These are phyloP conservation scores for Filobasidium floriforme DNA, from an alignment of 768 basidiomycete genomes.

Conservation along the genomic window DNA sequence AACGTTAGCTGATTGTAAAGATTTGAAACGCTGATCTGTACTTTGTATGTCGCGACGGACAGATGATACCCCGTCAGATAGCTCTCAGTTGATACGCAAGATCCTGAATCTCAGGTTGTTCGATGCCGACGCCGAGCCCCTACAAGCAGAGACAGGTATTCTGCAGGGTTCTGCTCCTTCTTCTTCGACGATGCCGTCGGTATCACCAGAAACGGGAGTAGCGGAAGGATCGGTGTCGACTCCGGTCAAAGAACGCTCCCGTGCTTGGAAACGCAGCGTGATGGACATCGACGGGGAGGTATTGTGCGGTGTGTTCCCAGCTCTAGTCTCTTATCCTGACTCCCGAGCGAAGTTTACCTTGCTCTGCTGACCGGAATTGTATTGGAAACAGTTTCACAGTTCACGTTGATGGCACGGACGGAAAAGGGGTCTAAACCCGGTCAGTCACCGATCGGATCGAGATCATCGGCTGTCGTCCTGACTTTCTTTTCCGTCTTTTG, in stretches of 20 bases:
- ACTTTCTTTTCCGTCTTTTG: not conserved
- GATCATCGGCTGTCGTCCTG: too few species aligned
- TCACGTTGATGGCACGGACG: slow-evolving; percentile 80
- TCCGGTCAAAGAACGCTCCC: slow-evolving; percentile 3
- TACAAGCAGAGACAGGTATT: too few species aligned
- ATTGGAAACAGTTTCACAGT: slow-evolving; percentile 76
- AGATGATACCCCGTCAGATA: slow-evolving; percentile 72
- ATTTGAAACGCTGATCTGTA: too few species aligned
- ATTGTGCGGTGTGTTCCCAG: slow-evolving; percentile 57
- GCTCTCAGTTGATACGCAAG: slow-evolving; percentile 67
- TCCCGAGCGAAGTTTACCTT: too few species aligned
- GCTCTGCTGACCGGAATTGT: too few species aligned
- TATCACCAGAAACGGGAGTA: not conserved
- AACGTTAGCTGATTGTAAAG: too few species aligned
- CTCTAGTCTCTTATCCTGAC: slow-evolving; percentile 11
- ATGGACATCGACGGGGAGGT: slow-evolving; percentile 84
- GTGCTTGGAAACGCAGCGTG: slow-evolving; percentile 81
- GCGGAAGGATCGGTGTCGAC: slow-evolving; percentile 33
- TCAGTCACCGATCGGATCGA: slow-evolving; percentile 9
- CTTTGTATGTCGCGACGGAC: too few species aligned
- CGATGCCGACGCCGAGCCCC: slow-evolving; percentile 35
- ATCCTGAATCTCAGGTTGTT: slow-evolving; percentile 72
- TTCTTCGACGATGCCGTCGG: not conserved
- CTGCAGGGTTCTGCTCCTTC: not conserved
- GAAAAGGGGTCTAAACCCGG: slow-evolving; percentile 57